Evolutionary conservation across 257 asterid genomes (phyloP).

Genomic region (Solanum okadae): DNA sequence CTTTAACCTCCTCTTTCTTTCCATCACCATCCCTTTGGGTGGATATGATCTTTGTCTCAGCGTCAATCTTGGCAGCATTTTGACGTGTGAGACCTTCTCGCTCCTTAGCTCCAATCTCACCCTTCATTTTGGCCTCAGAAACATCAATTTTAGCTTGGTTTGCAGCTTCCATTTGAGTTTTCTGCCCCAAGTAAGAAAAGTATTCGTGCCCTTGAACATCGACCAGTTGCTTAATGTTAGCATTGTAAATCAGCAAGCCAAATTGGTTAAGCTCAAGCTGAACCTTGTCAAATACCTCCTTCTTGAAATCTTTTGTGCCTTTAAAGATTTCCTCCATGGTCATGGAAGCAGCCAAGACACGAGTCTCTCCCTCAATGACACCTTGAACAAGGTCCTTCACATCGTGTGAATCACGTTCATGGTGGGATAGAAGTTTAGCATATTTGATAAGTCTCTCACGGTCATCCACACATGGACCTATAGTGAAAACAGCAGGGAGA

Average conservation of each 20-base stretch:
- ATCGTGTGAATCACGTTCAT: conserved; percentile 42
- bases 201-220: conserved; percentile 60
- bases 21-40: conserved; percentile 46
- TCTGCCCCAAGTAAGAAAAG: conserved; percentile 61
- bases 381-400: conserved; percentile 56
- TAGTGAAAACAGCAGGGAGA: conserved; percentile 67
- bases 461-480: conserved; percentile 42
- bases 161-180: conserved; percentile 61
- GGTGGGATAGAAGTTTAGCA: conserved; percentile 51
- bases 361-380: conserved; percentile 60
- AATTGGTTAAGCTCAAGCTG: conserved; percentile 58
- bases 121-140: conserved; percentile 61
- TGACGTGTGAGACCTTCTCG: conserved; percentile 44
- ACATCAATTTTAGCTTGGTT: conserved; percentile 56
- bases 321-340: conserved; percentile 55
- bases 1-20: conserved; percentile 38
- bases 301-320: conserved; percentile 52
- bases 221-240: conserved; percentile 59
- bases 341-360: conserved; percentile 61
- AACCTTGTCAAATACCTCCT: conserved; percentile 56
- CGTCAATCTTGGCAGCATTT: conserved; percentile 54
- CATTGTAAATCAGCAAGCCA: conserved; percentile 50
- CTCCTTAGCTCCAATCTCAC: conserved; percentile 42
- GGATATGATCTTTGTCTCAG: conserved; percentile 46
- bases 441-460: conserved; percentile 30